Conservation (phyloP, 116 monocot genomes). For the Dioscorea cayenensis region DNA sequence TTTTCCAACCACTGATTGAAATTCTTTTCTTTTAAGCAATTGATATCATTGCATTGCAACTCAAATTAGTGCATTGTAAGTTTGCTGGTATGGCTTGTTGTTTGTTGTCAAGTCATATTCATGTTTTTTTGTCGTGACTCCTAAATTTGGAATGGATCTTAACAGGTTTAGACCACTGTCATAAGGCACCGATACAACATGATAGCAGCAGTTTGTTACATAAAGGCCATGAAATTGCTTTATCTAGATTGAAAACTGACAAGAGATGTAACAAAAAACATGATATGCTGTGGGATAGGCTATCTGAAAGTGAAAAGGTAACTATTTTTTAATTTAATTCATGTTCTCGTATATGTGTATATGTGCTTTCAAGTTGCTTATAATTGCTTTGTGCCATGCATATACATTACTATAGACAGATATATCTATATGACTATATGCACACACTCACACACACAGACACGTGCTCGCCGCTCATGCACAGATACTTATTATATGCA, state of each 20-base stretch:
- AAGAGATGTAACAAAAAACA: conserved; percentile 33
- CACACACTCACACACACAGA: too few relatives aligned
- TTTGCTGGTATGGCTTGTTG: not conserved
- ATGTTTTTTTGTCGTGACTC: not conserved
- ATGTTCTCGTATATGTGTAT: not conserved
- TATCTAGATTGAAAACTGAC: conserved; percentile 38
- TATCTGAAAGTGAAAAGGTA: conserved; percentile 84
- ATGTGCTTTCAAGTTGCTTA: not conserved
- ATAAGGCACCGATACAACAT: conserved; percentile 37
- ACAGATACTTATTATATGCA: not conserved
- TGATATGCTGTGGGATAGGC: conserved; percentile 59
- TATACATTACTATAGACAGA: too few relatives aligned
- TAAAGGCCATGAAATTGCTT: conserved; percentile 24
- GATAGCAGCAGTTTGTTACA: conserved; percentile 22
- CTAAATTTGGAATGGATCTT: not conserved
- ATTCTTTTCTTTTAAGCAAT: too few relatives aligned
- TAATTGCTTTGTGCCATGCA: not conserved
- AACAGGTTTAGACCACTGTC: conserved; percentile 53
- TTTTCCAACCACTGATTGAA: too few relatives aligned
- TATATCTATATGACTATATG: too few relatives aligned
- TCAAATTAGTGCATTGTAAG: too few relatives aligned
- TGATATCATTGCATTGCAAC: too few relatives aligned
- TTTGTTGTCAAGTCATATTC: not conserved
- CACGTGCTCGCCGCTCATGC: too few relatives aligned
- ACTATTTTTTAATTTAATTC: not conserved